Conservation (phyloP, 768 basidiomycete genomes). For the Lentinula edodes region DNA sequence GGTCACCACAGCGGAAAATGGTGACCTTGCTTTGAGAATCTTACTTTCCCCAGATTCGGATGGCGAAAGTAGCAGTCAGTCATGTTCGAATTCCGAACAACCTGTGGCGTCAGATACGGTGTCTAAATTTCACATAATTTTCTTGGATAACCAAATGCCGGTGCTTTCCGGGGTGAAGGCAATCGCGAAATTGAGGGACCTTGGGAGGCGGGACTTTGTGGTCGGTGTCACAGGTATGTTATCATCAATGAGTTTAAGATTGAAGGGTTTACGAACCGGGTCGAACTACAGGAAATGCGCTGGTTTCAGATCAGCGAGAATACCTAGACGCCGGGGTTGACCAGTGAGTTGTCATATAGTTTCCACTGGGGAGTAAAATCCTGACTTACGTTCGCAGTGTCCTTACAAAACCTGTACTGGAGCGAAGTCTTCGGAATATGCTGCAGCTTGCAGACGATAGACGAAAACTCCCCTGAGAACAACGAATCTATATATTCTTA, state of each 20-base stretch:
- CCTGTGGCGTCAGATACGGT: constrained; percentile 18
- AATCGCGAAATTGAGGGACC: constrained; percentile 56
- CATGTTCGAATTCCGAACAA: neutral
- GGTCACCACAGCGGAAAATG: constrained; percentile 83
- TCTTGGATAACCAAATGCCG: constrained; percentile 79
- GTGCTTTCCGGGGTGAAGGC: constrained; percentile 70
- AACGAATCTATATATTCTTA: neutral
- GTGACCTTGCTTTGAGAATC: constrained; percentile 21
- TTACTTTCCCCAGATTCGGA: neutral
- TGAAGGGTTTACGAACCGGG: neutral
- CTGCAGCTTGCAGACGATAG: constrained; percentile 40
- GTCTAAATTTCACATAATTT: constrained; percentile 41
- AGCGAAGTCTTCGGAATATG: constrained; percentile 44
- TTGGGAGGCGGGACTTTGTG: constrained; percentile 71
- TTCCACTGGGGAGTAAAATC: neutral
- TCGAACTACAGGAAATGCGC: constrained; percentile 40
- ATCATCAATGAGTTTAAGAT: neutral
- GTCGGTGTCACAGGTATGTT: constrained; percentile 72
- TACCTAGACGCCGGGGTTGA: constrained; percentile 74
- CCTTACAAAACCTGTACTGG: constrained; percentile 76
- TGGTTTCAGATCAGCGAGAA: constrained; percentile 64
- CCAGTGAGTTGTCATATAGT: constrained; percentile 39
- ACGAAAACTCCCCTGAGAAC: constrained; percentile 19
- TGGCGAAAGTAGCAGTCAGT: neutral
- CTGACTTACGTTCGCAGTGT: constrained; percentile 37